phyloP scores from a whole-genome alignment of 2,329 filamentous ascomycete genomes.

The Aureobasidium zeae region DNA sequence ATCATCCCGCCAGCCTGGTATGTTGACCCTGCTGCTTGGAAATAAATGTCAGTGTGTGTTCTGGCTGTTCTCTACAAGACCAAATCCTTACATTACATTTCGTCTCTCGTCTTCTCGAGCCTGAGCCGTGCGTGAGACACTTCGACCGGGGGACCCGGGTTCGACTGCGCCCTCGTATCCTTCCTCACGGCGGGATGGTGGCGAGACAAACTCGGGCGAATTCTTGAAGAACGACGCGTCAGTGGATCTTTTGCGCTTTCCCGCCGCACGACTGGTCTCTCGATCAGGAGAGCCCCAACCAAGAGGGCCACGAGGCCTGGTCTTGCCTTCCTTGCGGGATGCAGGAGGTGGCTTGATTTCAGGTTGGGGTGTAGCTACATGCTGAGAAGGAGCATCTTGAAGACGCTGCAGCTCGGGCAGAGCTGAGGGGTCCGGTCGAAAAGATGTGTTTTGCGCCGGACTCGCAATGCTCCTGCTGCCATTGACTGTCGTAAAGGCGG shows the following conservation, averaged over 20 bases:
- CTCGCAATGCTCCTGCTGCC: constrained; percentile 1
- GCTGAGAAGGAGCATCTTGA: no score
- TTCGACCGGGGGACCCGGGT: constrained; percentile 3
- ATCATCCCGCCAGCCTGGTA: background rate
- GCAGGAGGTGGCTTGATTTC: no score
- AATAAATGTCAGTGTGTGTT: background rate
- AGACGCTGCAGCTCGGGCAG: background rate
- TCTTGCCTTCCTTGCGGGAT: background rate
- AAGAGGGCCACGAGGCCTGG: background rate
- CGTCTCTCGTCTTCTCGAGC: background rate
- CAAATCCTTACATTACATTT: background rate
- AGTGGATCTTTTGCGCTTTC: constrained; percentile 10
- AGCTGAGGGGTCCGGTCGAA: constrained; percentile 3
- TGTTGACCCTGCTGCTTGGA: background rate
- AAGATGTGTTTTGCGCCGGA: constrained; percentile 6
- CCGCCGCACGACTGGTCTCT: background rate
- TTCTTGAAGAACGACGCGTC: background rate
- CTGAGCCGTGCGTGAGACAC: background rate
- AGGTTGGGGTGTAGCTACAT: no score
- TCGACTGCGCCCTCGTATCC: background rate
- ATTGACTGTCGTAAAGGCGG: constrained; percentile 13
- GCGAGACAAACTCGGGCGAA: background rate
- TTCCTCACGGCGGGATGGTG: background rate
- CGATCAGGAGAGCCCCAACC: background rate
- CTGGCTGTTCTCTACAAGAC: background rate